Evolutionary conservation across 495 filamentous ascomycete genomes (phyloP).

Genomic region (Cercophora samala): DNA sequence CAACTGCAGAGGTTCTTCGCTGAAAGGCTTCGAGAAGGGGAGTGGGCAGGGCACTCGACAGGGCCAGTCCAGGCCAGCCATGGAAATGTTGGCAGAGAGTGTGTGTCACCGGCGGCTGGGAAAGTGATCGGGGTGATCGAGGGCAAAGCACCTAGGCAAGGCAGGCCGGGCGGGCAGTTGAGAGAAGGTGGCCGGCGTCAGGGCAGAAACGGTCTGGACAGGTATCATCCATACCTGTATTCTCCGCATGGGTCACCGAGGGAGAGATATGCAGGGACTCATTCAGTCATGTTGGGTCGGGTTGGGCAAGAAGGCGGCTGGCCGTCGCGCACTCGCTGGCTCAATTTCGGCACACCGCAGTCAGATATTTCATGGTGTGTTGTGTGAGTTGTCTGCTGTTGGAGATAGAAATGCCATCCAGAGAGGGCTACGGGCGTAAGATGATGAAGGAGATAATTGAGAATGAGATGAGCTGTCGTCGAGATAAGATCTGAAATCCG

Average conservation of each 20-base stretch:
- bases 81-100: slow-evolving; percentile 1
- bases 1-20: neutral
- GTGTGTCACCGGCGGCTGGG: slow-evolving; percentile 3
- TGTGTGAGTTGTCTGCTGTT: neutral
- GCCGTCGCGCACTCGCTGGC: slow-evolving; percentile 12
- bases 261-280: slow-evolving; percentile 12
- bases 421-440: slow-evolving; percentile 22
- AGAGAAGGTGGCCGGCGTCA: neutral
- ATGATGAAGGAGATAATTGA: neutral
- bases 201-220: neutral
- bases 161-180: neutral
- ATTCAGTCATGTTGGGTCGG: slow-evolving; percentile 8
- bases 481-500: neutral
- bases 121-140: neutral
- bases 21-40: neutral
- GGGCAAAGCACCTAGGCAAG: neutral
- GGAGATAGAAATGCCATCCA: neutral
- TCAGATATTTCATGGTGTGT: neutral
- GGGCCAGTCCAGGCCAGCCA: slow-evolving; percentile 2
- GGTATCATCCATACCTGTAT: neutral
- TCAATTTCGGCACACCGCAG: slow-evolving; percentile 17
- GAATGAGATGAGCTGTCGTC: slow-evolving; percentile 8
- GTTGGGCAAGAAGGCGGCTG: slow-evolving; percentile 8
- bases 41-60: too few species aligned
- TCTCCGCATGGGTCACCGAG: slow-evolving; percentile 11